Percentiles rank a stretch among this genome's conserved stretches.
Evolutionary conservation across 345 rosid genomes (phyloP).

Genomic region (Corchorus capsularis): DNA sequence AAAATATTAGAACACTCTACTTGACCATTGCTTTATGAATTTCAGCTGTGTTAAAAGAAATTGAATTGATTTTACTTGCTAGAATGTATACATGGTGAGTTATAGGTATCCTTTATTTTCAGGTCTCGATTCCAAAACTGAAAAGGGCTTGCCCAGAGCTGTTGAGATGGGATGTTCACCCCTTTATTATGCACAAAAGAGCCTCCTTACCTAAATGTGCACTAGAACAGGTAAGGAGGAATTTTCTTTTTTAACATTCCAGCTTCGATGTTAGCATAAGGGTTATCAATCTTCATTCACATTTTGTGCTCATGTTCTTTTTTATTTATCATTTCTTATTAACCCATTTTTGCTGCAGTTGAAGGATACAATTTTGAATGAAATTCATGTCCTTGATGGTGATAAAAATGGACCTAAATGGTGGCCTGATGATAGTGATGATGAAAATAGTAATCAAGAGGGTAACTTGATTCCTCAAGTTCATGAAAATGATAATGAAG

Average conservation of each 20-base stretch:
- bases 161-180: slow-evolving; percentile 47
- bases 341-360: slow-evolving; percentile 39
- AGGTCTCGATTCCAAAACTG: slow-evolving; percentile 35
- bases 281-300: background rate
- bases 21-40: background rate
- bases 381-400: background rate
- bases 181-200: slow-evolving; percentile 56
- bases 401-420: slow-evolving; percentile 11
- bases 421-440: slow-evolving; percentile 16
- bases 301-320: background rate
- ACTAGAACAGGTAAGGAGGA: slow-evolving; percentile 41
- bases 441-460: slow-evolving; percentile 22
- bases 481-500: slow-evolving; percentile 24
- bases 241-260: slow-evolving; percentile 8
- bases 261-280: background rate
- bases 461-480: slow-evolving; percentile 25
- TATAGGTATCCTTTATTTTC: slow-evolving; percentile 20
- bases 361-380: slow-evolving; percentile 37
- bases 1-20: background rate
- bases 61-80: background rate
- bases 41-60: slow-evolving; percentile 2
- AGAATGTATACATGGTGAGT: background rate
- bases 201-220: slow-evolving; percentile 48
- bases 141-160: slow-evolving; percentile 38
- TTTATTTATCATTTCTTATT: slow-evolving; percentile 9